A percentile compares a stretch with the other conserved stretches of the same genome.
These are phyloP conservation scores for Colletotrichum tamarilloi DNA, from an alignment of 2,329 filamentous ascomycete species.

Conservation along the genomic window DNA sequence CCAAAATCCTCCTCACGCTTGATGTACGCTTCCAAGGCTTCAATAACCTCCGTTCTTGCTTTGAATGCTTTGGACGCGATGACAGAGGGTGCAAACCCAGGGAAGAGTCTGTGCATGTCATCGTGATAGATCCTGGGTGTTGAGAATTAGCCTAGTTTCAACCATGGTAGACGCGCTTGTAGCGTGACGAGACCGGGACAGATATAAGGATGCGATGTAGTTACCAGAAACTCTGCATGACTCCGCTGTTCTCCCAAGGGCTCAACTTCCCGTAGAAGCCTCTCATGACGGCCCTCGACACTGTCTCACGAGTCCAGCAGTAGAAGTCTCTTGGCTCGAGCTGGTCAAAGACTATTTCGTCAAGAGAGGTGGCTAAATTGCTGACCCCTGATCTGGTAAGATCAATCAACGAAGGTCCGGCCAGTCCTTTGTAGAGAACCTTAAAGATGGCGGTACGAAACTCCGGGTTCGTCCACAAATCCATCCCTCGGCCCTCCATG, in stretches of 20 bases:
- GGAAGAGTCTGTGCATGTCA: slow-evolving; percentile 40
- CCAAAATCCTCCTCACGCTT: slow-evolving; percentile 38
- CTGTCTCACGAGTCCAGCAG: slow-evolving; percentile 48
- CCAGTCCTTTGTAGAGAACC: slow-evolving; percentile 42
- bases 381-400: slow-evolving; percentile 44
- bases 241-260: slow-evolving; percentile 47
- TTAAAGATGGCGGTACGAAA: not conserved
- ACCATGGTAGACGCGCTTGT: not conserved
- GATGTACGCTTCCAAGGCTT: slow-evolving; percentile 44
- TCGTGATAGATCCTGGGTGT: slow-evolving; percentile 41
- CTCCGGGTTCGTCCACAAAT: slow-evolving; percentile 31
- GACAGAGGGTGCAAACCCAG: slow-evolving; percentile 44
- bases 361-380: slow-evolving; percentile 40
- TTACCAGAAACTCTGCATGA: slow-evolving; percentile 48
- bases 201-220: not conserved
- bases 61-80: slow-evolving; percentile 44
- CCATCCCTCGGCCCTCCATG: slow-evolving; percentile 44
- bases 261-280: slow-evolving; percentile 56
- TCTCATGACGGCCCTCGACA: slow-evolving; percentile 50
- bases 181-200: too few relatives aligned
- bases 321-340: slow-evolving; percentile 49
- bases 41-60: slow-evolving; percentile 40
- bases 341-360: slow-evolving; percentile 35
- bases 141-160: slow-evolving; percentile 2
- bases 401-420: slow-evolving; percentile 35